Percentiles rank a stretch among this genome's conserved stretches.
phyloP scores from a whole-genome alignment of 73 alveolate species.

The Paramecium primaurelia region DNA sequence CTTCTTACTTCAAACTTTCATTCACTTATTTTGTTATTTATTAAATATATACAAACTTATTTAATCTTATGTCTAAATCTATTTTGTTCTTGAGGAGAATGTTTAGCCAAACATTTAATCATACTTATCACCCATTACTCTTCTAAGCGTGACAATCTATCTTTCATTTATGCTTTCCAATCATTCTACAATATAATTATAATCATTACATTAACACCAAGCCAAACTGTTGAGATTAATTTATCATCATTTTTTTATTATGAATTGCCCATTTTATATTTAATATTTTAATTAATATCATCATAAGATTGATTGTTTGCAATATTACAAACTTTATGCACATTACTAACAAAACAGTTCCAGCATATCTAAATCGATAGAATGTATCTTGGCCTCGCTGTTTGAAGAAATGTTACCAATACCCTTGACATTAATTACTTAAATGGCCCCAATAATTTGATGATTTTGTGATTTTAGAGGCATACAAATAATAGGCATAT shows the following conservation, averaged over 20 bases:
- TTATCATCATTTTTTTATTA: not conserved
- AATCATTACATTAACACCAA: not conserved
- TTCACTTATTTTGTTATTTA: not conserved
- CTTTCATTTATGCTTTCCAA: not conserved
- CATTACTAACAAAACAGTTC: conserved; percentile 60
- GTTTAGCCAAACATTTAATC: not conserved
- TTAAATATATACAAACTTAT: not conserved
- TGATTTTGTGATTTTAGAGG: conserved; percentile 46
- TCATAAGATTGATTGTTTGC: not conserved
- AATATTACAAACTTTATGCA: not conserved
- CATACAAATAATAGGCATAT: conserved; percentile 70
- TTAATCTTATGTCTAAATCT: not conserved
- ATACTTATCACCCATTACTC: not conserved
- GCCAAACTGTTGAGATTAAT: not conserved
- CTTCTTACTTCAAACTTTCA: not conserved
- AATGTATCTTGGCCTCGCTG: conserved; percentile 58
- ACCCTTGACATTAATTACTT: conserved; percentile 69
- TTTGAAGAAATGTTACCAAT: conserved; percentile 60
- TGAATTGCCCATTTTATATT: not conserved
- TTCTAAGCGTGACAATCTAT: not conserved
- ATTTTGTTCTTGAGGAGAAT: not conserved
- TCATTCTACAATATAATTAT: not conserved
- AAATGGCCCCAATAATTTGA: conserved; percentile 43
- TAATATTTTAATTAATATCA: not conserved
- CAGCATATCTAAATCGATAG: conserved; percentile 68